phyloP scores from a whole-genome alignment of 257 asterid genomes.

The Solanum commersonii region DNA sequence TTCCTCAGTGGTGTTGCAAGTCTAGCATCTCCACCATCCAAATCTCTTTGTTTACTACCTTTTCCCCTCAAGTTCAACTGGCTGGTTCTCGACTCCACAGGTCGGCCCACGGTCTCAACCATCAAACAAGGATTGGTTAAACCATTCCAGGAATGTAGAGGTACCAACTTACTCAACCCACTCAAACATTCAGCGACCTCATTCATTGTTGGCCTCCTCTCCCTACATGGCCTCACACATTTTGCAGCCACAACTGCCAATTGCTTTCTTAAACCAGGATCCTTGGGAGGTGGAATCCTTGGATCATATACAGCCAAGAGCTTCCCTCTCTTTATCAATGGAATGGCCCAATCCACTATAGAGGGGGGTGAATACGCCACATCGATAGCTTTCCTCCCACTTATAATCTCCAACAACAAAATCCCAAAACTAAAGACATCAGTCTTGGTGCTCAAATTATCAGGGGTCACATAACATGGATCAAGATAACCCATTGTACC shows the following conservation, averaged over 20 bases:
- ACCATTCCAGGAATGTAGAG: constrained; percentile 59
- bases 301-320: constrained; percentile 52
- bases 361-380: constrained; percentile 67
- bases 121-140: constrained; percentile 67
- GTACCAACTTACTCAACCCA: constrained; percentile 50
- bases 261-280: constrained; percentile 52
- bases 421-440: constrained; percentile 84
- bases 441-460: constrained; percentile 59
- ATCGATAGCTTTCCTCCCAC: constrained; percentile 89
- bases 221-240: constrained; percentile 77
- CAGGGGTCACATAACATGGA: constrained; percentile 77
- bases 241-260: constrained; percentile 70
- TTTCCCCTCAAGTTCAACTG: constrained; percentile 5
- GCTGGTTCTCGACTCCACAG: constrained; percentile 28
- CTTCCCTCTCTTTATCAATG: constrained; percentile 73
- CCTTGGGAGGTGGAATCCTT: constrained; percentile 50
- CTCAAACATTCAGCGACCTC: constrained; percentile 62
- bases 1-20: constrained; percentile 29
- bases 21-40: constrained; percentile 13
- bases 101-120: constrained; percentile 59
- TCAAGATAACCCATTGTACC: constrained; percentile 95
- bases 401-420: constrained; percentile 69
- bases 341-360: constrained; percentile 82
- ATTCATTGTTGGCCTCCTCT: constrained; percentile 74
- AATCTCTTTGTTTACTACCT: constrained; percentile 2